phyloP scores from a whole-genome alignment of 2,329 filamentous ascomycete species.

The Sarocladium brachiariae region DNA sequence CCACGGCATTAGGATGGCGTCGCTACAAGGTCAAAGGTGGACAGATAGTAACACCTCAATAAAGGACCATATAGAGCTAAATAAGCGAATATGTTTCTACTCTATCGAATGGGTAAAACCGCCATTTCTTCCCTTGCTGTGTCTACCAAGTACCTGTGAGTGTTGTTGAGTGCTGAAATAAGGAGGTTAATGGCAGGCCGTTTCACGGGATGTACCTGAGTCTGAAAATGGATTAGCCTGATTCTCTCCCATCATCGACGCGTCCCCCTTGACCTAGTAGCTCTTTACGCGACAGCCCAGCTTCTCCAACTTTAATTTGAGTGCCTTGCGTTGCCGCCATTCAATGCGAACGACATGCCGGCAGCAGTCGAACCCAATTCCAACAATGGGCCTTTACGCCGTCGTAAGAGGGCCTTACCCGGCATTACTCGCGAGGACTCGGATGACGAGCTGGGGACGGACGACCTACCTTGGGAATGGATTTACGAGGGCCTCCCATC shows the following conservation, averaged over 20 bases:
- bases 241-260: constrained; percentile 3
- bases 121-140: no score
- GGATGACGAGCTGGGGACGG: constrained; percentile 74
- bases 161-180: no score
- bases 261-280: constrained; percentile 12
- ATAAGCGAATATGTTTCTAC: background rate
- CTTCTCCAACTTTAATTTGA: background rate
- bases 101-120: no score
- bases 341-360: background rate
- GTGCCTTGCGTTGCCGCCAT: background rate
- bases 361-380: background rate
- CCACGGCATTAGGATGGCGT: no score
- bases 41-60: background rate
- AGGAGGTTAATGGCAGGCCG: no score
- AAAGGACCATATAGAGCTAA: background rate
- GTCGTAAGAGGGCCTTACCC: constrained; percentile 1
- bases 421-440: constrained; percentile 65
- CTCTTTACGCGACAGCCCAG: background rate
- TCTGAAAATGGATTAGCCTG: constrained; percentile 2
- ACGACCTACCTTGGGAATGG: constrained; percentile 74
- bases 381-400: background rate
- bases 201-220: no score
- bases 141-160: background rate
- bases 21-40: constrained; percentile 6
- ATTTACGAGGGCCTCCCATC: constrained; percentile 48